Evolutionary conservation across 306 rosid species (phyloP).

Genomic region (Acmispon strigosus): DNA sequence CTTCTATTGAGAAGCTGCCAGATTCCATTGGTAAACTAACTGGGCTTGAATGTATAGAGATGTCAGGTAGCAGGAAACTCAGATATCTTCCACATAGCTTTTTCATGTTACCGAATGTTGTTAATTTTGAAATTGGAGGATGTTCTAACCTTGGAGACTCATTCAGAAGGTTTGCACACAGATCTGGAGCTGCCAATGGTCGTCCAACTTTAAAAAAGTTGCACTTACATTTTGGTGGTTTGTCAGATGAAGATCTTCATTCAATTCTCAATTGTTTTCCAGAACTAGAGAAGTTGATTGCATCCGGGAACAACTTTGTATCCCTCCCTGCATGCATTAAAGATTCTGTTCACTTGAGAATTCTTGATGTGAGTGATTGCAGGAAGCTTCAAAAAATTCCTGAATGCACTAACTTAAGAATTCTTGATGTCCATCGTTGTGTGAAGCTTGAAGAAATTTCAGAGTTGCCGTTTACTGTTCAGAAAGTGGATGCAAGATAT

Average conservation of each 20-base stretch:
- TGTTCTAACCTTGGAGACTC: background rate
- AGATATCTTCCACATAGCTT: background rate
- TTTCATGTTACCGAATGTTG: background rate
- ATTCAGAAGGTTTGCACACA: background rate
- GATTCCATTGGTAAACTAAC: background rate
- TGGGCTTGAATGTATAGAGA: background rate
- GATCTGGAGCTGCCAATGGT: too few relatives aligned
- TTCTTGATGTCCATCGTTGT: background rate
- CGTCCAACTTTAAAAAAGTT: background rate
- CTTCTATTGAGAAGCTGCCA: background rate
- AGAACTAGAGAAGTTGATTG: background rate
- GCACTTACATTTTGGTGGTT: background rate
- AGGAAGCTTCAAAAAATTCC: background rate
- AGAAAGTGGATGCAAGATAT: background rate
- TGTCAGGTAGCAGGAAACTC: background rate
- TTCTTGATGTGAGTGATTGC: background rate
- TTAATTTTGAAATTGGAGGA: background rate
- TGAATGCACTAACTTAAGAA: background rate
- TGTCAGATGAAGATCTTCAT: constrained; percentile 12
- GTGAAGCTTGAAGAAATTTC: background rate
- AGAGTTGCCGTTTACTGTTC: background rate
- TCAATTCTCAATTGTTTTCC: background rate
- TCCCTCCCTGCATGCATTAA: constrained; percentile 13
- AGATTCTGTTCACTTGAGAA: background rate
- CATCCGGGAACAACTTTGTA: background rate